Percentiles rank a stretch among this genome's conserved stretches.
Evolutionary conservation across 768 basidiomycete genomes (phyloP).

Genomic region (Kwoniella dejecticola): DNA sequence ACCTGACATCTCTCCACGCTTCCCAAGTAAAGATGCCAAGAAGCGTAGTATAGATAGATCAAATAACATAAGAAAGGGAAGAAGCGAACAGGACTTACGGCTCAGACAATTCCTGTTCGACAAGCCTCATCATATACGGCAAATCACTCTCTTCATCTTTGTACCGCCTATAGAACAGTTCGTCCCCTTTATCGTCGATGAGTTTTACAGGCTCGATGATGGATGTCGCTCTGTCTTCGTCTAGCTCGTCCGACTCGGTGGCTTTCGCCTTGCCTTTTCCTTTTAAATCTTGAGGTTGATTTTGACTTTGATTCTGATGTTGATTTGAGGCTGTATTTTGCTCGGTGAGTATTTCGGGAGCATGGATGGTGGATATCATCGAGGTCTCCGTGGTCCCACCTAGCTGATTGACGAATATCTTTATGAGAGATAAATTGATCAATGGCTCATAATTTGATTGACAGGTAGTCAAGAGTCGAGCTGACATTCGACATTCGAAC

Average conservation of each 20-base stretch:
- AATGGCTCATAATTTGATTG: no score
- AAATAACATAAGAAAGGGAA: no score
- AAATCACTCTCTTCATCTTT: constrained; percentile 49
- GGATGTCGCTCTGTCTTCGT: no score
- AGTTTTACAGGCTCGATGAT: neutral
- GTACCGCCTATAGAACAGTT: constrained; percentile 39
- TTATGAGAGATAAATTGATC: no score
- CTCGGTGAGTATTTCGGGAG: neutral
- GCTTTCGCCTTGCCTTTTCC: constrained; percentile 22
- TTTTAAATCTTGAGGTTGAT: neutral
- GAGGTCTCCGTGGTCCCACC: neutral
- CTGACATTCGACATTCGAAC: no score
- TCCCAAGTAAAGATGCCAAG: no score
- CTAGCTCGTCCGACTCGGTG: neutral
- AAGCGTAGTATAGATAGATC: no score
- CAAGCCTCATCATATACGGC: constrained; percentile 78
- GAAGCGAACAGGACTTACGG: constrained; percentile 68
- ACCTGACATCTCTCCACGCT: neutral
- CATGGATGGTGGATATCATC: constrained; percentile 18
- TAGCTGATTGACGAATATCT: neutral
- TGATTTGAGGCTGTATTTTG: neutral
- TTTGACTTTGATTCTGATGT: neutral
- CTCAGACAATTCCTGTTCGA: constrained; percentile 89
- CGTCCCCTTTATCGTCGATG: constrained; percentile 18
- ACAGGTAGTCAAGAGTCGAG: no score